A percentile compares a stretch with the other conserved stretches of the same genome.
phyloP scores from a whole-genome alignment of 2,329 filamentous ascomycete genomes.

The Diplocarpon mali region DNA sequence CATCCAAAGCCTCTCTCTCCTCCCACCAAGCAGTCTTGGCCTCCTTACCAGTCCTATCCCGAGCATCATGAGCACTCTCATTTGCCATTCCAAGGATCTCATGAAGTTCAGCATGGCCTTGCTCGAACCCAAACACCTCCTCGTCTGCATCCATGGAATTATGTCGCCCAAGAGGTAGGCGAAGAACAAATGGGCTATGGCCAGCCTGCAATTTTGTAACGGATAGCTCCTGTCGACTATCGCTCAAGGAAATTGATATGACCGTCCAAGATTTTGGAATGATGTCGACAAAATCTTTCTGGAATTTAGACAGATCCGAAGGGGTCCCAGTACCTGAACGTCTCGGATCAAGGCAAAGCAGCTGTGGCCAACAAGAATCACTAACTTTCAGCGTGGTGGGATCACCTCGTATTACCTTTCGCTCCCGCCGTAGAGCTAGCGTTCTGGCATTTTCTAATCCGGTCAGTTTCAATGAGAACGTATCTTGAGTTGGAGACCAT shows the following conservation, averaged over 20 bases:
- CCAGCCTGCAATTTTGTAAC: constrained; percentile 74
- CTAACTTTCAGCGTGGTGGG: constrained; percentile 13
- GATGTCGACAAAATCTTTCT: constrained; percentile 72
- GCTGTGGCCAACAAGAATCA: constrained; percentile 34
- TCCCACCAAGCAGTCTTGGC: constrained; percentile 83
- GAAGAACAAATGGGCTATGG: constrained; percentile 72
- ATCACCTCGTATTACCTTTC: constrained; percentile 36
- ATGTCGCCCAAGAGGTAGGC: constrained; percentile 74
- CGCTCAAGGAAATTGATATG: constrained; percentile 74
- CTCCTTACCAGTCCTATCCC: constrained; percentile 62
- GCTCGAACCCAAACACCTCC: constrained; percentile 73
- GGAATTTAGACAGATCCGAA: constrained; percentile 52
- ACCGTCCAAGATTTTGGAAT: constrained; percentile 77
- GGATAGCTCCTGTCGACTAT: constrained; percentile 72
- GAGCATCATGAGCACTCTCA: constrained; percentile 64
- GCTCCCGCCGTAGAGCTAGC: constrained; percentile 55
- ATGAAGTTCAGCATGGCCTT: constrained; percentile 66
- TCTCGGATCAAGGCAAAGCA: constrained; percentile 32
- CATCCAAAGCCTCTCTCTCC: constrained; percentile 70
- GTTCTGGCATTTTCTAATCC: constrained; percentile 53
- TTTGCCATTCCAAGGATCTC: constrained; percentile 79
- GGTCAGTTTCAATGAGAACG: constrained; percentile 8
- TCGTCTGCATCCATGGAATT: constrained; percentile 69
- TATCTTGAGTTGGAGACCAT: constrained; percentile 3
- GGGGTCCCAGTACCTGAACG: constrained; percentile 35